Conservation (phyloP, 2,329 filamentous ascomycete species). For the Hypomyces perniciosus region DNA sequence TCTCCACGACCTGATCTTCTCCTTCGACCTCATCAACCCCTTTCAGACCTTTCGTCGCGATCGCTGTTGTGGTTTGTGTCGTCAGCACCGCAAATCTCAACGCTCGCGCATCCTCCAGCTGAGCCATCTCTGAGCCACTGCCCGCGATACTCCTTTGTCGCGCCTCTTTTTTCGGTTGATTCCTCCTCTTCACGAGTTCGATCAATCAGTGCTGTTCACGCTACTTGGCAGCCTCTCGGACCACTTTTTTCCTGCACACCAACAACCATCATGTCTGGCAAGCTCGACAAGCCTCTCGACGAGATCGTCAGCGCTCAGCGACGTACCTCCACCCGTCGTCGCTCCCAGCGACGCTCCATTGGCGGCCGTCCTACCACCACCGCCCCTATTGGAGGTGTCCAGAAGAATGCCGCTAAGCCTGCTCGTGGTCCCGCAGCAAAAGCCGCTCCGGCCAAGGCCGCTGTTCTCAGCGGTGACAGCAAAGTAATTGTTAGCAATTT, state of each 20-base stretch:
- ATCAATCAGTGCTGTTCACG: slow-evolving; percentile 3
- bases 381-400: slow-evolving; percentile 77
- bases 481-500: slow-evolving; percentile 99
- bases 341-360: slow-evolving; percentile 43
- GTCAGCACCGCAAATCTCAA: background rate
- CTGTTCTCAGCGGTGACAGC: slow-evolving; percentile 64
- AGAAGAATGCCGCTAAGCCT: slow-evolving; percentile 65
- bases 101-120: slow-evolving; percentile 6
- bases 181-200: slow-evolving; percentile 1
- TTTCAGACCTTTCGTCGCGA: background rate
- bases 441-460: slow-evolving; percentile 58
- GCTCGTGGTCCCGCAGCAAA: slow-evolving; percentile 54
- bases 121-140: background rate
- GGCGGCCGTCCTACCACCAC: slow-evolving; percentile 48
- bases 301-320: slow-evolving; percentile 84
- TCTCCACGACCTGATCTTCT: background rate
- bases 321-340: slow-evolving; percentile 50
- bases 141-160: too few relatives aligned
- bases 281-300: slow-evolving; percentile 95
- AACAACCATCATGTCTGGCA: slow-evolving; percentile 69
- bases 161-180: slow-evolving; percentile 7
- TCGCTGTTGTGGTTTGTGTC: slow-evolving; percentile 3
- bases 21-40: background rate
- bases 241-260: background rate
- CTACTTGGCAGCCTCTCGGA: slow-evolving; percentile 1